Conservation (phyloP, 2,329 filamentous ascomycete species). For the Didymella keratinophila region DNA sequence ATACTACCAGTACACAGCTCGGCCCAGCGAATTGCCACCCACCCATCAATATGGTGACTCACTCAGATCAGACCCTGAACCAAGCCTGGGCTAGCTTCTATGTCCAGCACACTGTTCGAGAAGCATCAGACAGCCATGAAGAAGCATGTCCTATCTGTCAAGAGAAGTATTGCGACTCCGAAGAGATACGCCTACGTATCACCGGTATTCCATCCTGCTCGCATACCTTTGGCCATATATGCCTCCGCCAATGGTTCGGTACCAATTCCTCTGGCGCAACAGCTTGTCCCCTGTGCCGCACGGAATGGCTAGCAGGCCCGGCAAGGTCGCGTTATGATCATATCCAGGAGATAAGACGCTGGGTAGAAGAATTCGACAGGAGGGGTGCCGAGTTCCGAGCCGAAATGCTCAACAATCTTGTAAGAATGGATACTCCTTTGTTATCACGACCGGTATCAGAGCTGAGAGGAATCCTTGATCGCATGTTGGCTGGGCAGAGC, state of each 20-base stretch:
- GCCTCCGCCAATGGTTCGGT: conserved; percentile 23
- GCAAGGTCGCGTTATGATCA: neutral
- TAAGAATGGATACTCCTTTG: too few relatives aligned
- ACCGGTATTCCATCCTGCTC: conserved; percentile 24
- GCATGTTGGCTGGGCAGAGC: neutral
- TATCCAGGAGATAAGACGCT: too few relatives aligned
- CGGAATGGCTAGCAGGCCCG: conserved; percentile 24
- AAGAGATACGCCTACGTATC: conserved; percentile 24
- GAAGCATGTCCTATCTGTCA: conserved; percentile 35
- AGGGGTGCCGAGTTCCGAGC: neutral
- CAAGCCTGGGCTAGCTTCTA: neutral
- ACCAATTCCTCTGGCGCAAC: conserved; percentile 20
- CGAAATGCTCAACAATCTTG: too few relatives aligned
- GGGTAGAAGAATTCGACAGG: neutral
- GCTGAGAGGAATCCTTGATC: neutral
- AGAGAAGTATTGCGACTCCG: conserved; percentile 19
- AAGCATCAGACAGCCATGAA: neutral
- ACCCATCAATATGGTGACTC: neutral
- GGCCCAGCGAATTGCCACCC: neutral
- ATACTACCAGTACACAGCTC: too few relatives aligned
- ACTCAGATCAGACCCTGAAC: neutral
- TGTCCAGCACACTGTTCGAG: neutral
- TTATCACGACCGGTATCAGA: too few relatives aligned
- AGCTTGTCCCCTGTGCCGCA: conserved; percentile 34
- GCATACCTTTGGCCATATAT: conserved; percentile 27